These are phyloP conservation scores for Termitomyces sp. DNA, from an alignment of 768 basidiomycete species.

Conservation along the genomic window DNA sequence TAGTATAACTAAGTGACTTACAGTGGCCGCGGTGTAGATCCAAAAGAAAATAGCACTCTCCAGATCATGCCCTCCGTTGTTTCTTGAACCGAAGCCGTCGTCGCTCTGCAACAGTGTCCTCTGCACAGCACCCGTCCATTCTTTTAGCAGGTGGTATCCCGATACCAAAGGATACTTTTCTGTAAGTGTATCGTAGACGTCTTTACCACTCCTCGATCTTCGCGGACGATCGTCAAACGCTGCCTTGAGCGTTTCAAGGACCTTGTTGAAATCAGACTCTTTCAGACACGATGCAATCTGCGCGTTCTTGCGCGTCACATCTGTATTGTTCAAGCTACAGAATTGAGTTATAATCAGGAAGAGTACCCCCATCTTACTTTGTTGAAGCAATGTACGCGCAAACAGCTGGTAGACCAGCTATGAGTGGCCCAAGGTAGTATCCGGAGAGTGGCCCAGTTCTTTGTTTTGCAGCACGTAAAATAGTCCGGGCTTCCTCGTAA, in stretches of 20 bases:
- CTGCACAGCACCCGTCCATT: slow-evolving; percentile 31
- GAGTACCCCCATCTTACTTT: slow-evolving; percentile 22
- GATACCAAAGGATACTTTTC: slow-evolving; percentile 2
- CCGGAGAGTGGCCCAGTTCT: slow-evolving; percentile 48
- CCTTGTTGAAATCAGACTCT: slow-evolving; percentile 1
- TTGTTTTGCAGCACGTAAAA: slow-evolving; percentile 30
- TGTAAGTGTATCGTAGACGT: slow-evolving; percentile 8
- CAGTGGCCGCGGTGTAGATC: slow-evolving; percentile 35
- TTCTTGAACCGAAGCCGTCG: slow-evolving; percentile 12
- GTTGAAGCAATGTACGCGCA: slow-evolving; percentile 46
- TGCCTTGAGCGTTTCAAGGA: not conserved
- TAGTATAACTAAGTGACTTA: slow-evolving; percentile 11
- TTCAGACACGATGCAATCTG: slow-evolving; percentile 24
- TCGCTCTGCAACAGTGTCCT: slow-evolving; percentile 20
- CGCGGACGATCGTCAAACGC: slow-evolving; percentile 1
- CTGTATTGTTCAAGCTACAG: slow-evolving; percentile 25
- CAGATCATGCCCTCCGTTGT: slow-evolving; percentile 17
- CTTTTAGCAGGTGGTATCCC: slow-evolving; percentile 13
- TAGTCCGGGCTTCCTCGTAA: slow-evolving; percentile 20
- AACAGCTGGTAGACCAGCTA: slow-evolving; percentile 39
- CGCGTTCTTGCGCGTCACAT: slow-evolving; percentile 23
- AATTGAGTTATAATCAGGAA: not conserved
- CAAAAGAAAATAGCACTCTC: slow-evolving; percentile 40
- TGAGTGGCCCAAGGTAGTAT: slow-evolving; percentile 30
- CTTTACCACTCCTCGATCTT: slow-evolving; percentile 5